Evolutionary conservation across 176 grass and related monocot genomes (phyloP).

Genomic region (Alopecurus myosuroides): DNA sequence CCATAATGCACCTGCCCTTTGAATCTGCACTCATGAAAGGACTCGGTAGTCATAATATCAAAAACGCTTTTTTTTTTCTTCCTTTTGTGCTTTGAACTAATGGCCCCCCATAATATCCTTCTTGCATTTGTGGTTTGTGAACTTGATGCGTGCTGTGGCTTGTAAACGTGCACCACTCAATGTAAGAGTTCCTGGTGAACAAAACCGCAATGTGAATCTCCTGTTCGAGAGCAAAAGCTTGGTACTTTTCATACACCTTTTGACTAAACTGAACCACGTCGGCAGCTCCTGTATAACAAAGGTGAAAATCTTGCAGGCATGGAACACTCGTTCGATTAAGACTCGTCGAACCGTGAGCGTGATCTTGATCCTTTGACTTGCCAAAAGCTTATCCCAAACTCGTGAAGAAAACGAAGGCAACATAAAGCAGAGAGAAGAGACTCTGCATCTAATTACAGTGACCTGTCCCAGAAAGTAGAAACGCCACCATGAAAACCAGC

Average conservation of each 20-base stretch:
- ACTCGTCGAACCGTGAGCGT: neutral
- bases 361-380: slow-evolving; percentile 25
- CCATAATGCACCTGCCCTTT: slow-evolving; percentile 12
- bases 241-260: slow-evolving; percentile 13
- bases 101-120: neutral
- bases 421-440: neutral
- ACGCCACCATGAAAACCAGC: neutral
- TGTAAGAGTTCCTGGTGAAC: neutral
- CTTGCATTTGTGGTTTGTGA: slow-evolving; percentile 1
- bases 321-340: neutral
- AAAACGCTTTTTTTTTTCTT: neutral
- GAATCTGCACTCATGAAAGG: slow-evolving; percentile 12
- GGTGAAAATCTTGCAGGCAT: neutral
- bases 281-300: neutral
- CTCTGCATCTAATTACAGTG: neutral
- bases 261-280: neutral
- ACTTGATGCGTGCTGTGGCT: neutral
- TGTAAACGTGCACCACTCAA: neutral
- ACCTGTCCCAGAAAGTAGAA: neutral
- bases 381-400: slow-evolving; percentile 5
- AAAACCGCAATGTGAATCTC: neutral
- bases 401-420: neutral
- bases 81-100: slow-evolving; percentile 13
- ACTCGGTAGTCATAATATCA: neutral
- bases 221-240: slow-evolving; percentile 7